Conservation (phyloP, 345 rosid species). For the Ceriops tagal region DNA sequence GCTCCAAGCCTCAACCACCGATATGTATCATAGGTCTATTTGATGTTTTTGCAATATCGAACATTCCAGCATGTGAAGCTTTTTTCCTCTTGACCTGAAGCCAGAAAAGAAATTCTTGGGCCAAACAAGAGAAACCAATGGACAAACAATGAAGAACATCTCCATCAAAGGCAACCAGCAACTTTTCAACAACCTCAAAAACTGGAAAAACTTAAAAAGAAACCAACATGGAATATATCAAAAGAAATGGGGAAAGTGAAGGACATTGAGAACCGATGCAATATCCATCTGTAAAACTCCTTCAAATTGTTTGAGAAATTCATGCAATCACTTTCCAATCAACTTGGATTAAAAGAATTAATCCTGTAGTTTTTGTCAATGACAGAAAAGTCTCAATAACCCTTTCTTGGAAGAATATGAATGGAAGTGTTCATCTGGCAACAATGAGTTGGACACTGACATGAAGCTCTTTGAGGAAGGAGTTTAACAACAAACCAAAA, state of each 20-base stretch:
- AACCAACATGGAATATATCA: too few relatives aligned
- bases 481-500: background rate
- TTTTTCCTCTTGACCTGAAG: slow-evolving; percentile 73
- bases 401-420: background rate
- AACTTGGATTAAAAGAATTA: too few relatives aligned
- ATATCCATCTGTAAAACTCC: too few relatives aligned
- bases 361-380: too few relatives aligned
- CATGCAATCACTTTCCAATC: too few relatives aligned
- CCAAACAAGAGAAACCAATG: background rate
- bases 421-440: background rate
- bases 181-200: background rate
- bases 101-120: slow-evolving; percentile 5
- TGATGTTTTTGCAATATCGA: slow-evolving; percentile 72
- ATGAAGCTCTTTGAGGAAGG: background rate
- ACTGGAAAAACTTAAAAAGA: too few relatives aligned
- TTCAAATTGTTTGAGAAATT: too few relatives aligned
- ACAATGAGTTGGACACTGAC: background rate
- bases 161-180: background rate
- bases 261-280: too few relatives aligned
- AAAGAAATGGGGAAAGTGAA: too few relatives aligned
- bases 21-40: slow-evolving; percentile 88
- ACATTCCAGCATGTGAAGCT: slow-evolving; percentile 83
- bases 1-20: slow-evolving; percentile 38
- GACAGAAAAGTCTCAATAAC: too few relatives aligned
- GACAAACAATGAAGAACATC: background rate